Conservation (phyloP, 768 basidiomycete genomes). For the Auricularia cornea region DNA sequence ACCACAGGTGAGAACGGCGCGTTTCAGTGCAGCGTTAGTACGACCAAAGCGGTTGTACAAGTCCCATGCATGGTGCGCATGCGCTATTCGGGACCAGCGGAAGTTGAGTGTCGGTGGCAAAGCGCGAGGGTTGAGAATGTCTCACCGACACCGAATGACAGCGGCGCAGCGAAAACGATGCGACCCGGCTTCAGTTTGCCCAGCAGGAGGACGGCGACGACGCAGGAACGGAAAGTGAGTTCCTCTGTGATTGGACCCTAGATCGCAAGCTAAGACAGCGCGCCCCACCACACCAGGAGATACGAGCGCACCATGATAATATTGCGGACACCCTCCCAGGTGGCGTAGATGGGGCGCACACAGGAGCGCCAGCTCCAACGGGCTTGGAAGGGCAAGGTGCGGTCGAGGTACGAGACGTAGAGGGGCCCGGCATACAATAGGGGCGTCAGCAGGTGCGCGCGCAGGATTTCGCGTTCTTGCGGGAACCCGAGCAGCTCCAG, state of each 20-base stretch:
- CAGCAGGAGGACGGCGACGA: constrained; percentile 65
- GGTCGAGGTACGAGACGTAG: constrained; percentile 41
- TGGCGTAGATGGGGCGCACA: constrained; percentile 34
- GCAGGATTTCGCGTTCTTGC: constrained; percentile 2
- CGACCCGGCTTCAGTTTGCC: constrained; percentile 43
- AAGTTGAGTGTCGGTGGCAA: neutral
- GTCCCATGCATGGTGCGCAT: constrained; percentile 89
- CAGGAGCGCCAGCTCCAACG: constrained; percentile 37
- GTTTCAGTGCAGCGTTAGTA: constrained; percentile 51
- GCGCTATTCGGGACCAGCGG: constrained; percentile 43
- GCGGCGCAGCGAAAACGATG: constrained; percentile 74
- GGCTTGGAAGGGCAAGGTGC: constrained; percentile 47
- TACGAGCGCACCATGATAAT: constrained; percentile 35
- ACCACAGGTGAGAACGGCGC: constrained; percentile 52
- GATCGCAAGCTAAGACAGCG: neutral
- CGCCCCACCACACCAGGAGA: neutral
- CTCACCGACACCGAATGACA: constrained; percentile 84
- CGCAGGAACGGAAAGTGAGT: constrained; percentile 79
- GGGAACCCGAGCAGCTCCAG: constrained; percentile 35
- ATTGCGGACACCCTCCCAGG: constrained; percentile 62
- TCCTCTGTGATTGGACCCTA: constrained; percentile 92
- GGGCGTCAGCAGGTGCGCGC: constrained; percentile 58
- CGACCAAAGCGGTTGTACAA: constrained; percentile 68
- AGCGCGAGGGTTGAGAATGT: constrained; percentile 4
- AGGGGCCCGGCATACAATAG: constrained; percentile 72